These are phyloP conservation scores for Chlamydomonas eustigma DNA, from an alignment of 139 green algal species.

Conservation along the genomic window DNA sequence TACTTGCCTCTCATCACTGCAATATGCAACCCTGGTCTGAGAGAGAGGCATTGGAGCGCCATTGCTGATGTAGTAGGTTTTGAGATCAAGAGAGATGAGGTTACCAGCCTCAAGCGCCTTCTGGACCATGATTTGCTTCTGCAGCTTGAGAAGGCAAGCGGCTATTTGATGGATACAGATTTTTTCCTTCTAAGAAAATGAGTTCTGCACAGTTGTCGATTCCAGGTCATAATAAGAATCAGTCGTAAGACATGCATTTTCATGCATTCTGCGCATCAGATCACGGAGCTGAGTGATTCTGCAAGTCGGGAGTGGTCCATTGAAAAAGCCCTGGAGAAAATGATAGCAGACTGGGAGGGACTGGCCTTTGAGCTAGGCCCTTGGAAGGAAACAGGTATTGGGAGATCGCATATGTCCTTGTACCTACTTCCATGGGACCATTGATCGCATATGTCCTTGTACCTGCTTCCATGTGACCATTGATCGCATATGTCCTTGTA, in stretches of 20 bases:
- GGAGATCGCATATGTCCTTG: too few relatives aligned
- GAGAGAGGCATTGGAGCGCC: constrained; percentile 66
- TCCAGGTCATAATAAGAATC: too few relatives aligned
- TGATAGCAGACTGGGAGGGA: constrained; percentile 49
- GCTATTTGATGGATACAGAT: too few relatives aligned
- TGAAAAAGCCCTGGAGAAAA: constrained; percentile 45
- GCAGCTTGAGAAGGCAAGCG: constrained; percentile 28
- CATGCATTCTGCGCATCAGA: too few relatives aligned
- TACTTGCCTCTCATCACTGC: constrained; percentile 59
- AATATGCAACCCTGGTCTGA: constrained; percentile 72
- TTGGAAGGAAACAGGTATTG: constrained; percentile 61
- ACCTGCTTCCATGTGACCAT: too few relatives aligned
- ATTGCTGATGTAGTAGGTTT: constrained; percentile 65
- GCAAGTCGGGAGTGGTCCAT: constrained; percentile 39
- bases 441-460: too few relatives aligned
- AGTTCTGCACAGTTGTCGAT: too few relatives aligned
- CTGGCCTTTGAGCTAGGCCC: constrained; percentile 61
- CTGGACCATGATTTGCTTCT: constrained; percentile 61
- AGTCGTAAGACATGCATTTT: too few relatives aligned
- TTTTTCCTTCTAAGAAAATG: too few relatives aligned
- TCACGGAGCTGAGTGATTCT: constrained; percentile 32
- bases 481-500: too few relatives aligned
- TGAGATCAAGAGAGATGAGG: constrained; percentile 58
- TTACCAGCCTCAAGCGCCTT: constrained; percentile 55
- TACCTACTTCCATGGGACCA: too few relatives aligned